phyloP scores from a whole-genome alignment of 2,329 filamentous ascomycete genomes.

The Colletotrichum tropicale region DNA sequence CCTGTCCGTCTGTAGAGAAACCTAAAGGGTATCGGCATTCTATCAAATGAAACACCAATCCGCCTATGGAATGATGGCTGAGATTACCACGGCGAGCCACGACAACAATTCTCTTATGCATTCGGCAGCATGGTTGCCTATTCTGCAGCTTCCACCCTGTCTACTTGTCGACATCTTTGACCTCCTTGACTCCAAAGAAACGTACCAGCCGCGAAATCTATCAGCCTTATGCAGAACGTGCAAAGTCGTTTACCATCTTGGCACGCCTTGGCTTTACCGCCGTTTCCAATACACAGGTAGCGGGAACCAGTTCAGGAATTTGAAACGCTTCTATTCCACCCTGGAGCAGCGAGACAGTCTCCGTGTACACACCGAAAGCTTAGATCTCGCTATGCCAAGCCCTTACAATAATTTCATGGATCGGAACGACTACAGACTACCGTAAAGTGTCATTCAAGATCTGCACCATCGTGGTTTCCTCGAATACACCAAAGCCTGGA shows the following conservation, averaged over 20 bases:
- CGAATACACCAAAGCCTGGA: neutral
- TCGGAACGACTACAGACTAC: neutral
- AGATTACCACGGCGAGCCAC: neutral
- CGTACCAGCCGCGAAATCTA: neutral
- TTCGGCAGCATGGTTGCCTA: neutral
- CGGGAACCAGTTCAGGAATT: neutral
- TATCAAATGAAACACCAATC: neutral
- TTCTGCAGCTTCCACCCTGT: neutral
- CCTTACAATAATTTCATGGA: too few relatives aligned
- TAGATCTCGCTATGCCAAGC: neutral
- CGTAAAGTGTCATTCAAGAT: neutral
- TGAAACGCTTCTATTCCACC: neutral
- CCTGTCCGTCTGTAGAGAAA: neutral
- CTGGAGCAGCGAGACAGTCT: neutral
- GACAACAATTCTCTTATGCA: neutral
- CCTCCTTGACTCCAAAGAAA: neutral
- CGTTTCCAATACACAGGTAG: neutral
- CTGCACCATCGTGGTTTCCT: neutral
- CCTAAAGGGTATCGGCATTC: neutral
- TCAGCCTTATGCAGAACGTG: neutral
- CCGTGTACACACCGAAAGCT: neutral
- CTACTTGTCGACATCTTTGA: neutral
- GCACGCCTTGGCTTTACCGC: neutral
- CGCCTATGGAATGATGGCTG: neutral
- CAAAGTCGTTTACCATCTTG: neutral